Evolutionary conservation across 139 green algal genomes (phyloP).

Genomic region (Ostreobium quekettii): DNA sequence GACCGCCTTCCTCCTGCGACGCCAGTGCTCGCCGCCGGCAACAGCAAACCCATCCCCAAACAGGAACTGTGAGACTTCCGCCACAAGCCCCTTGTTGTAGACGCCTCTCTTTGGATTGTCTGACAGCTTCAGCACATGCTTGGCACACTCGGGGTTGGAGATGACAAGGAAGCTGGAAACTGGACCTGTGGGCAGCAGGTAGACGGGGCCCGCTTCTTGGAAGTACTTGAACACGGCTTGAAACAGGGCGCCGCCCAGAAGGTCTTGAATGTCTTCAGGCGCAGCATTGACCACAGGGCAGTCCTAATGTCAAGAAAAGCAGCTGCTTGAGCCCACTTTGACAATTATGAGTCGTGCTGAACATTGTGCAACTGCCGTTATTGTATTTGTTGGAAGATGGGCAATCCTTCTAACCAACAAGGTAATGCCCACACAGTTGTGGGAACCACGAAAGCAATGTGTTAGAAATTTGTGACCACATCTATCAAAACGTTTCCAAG

Average conservation of each 20-base stretch:
- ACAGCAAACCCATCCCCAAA: conserved; percentile 97
- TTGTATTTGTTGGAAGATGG: not conserved
- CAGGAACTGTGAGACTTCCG: conserved; percentile 86
- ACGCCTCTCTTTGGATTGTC: conserved; percentile 68
- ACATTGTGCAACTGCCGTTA: not conserved
- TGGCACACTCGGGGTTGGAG: conserved; percentile 79
- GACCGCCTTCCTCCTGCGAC: conserved; percentile 74
- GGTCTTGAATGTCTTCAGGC: conserved; percentile 91
- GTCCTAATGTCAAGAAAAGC: conserved; percentile 44
- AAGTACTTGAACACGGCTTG: conserved; percentile 75
- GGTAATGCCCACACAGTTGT: not conserved
- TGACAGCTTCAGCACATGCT: conserved; percentile 86
- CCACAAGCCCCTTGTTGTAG: conserved; percentile 89
- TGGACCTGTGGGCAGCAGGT: conserved; percentile 82
- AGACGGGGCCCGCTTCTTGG: conserved; percentile 82
- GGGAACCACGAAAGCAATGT: not conserved
- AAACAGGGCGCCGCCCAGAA: conserved; percentile 95
- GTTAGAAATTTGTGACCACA: not conserved
- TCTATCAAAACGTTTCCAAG: not conserved
- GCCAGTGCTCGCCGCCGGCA: conserved; percentile 72
- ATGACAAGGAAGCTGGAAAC: conserved; percentile 83
- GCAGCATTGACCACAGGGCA: conserved; percentile 92
- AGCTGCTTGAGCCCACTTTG: not conserved
- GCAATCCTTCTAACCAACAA: not conserved
- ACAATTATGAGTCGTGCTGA: not conserved